These are phyloP conservation scores for Dactylellina haptotyla DNA, from an alignment of 2,329 filamentous ascomycete species.

Conservation along the genomic window DNA sequence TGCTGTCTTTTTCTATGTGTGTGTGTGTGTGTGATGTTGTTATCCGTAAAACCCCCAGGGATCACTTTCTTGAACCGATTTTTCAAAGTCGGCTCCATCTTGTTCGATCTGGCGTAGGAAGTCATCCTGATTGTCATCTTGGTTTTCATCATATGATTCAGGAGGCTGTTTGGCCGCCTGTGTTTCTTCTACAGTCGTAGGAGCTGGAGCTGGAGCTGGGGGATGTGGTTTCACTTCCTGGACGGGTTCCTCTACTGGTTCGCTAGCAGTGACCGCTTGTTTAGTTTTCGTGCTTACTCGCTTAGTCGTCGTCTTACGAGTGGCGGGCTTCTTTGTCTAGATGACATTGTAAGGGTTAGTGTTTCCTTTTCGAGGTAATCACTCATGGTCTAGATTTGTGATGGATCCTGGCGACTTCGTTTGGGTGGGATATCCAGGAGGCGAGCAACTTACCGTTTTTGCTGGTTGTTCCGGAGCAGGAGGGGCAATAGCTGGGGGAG, in stretches of 20 bases:
- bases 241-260: slow-evolving; percentile 12
- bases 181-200: slow-evolving; percentile 13
- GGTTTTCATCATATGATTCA: slow-evolving; percentile 35
- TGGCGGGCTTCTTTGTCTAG: slow-evolving; percentile 44
- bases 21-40: background rate
- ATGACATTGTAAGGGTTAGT: slow-evolving; percentile 8
- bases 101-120: slow-evolving; percentile 51
- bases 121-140: slow-evolving; percentile 46
- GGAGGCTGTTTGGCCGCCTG: slow-evolving; percentile 16
- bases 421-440: background rate
- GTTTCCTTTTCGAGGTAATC: background rate
- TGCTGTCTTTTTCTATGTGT: background rate
- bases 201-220: background rate
- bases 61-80: slow-evolving; percentile 40
- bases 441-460: slow-evolving; percentile 31
- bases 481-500: background rate
- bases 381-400: background rate
- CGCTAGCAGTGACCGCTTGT: slow-evolving; percentile 2
- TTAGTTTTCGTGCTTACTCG: slow-evolving; percentile 44
- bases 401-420: background rate
- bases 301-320: slow-evolving; percentile 45
- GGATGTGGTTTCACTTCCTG: slow-evolving; percentile 7
- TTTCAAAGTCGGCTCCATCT: slow-evolving; percentile 51
- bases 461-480: slow-evolving; percentile 17
- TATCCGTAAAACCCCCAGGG: slow-evolving; percentile 50